These are phyloP conservation scores for Collybiopsis confluens DNA, from an alignment of 768 basidiomycete genomes.

Conservation along the genomic window DNA sequence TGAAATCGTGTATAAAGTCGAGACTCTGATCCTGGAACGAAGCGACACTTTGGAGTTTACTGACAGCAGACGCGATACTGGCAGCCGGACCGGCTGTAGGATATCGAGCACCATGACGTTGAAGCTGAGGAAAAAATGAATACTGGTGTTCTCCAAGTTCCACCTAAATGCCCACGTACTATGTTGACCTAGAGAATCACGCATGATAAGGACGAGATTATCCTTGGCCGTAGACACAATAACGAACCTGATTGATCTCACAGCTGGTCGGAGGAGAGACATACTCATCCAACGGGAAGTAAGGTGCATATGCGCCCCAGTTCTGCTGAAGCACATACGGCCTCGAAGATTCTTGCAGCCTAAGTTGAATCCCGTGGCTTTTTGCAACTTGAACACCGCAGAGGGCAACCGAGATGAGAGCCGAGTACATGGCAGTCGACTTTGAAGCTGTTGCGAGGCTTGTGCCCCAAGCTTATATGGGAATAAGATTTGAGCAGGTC, in stretches of 20 bases:
- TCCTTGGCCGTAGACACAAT: neutral
- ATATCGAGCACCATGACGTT: slow-evolving; percentile 77
- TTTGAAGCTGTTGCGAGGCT: no score
- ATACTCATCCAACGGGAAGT: slow-evolving; percentile 45
- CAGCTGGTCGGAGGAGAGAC: slow-evolving; percentile 43
- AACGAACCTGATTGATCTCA: slow-evolving; percentile 45
- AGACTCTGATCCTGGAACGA: slow-evolving; percentile 42
- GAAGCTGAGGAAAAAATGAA: slow-evolving; percentile 42
- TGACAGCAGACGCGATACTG: slow-evolving; percentile 42
- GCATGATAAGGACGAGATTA: neutral
- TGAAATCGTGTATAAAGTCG: slow-evolving; percentile 55
- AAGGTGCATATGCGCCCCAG: slow-evolving; percentile 66
- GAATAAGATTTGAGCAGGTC: no score
- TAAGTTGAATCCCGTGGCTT: neutral
- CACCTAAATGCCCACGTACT: slow-evolving; percentile 30
- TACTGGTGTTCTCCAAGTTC: no score
- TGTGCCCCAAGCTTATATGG: no score
- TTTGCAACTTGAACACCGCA: neutral
- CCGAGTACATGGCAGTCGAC: neutral
- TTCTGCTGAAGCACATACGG: slow-evolving; percentile 16
- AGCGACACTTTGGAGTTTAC: slow-evolving; percentile 47
- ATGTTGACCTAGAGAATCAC: slow-evolving; percentile 48
- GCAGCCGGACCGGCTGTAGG: slow-evolving; percentile 52
- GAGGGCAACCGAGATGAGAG: neutral
- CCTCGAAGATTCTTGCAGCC: neutral